Evolutionary conservation across 352 stramenopile species (phyloP), one percentile per base, ranked within the genome.

Genomic region (Phytophthora citrophthora): DNA sequence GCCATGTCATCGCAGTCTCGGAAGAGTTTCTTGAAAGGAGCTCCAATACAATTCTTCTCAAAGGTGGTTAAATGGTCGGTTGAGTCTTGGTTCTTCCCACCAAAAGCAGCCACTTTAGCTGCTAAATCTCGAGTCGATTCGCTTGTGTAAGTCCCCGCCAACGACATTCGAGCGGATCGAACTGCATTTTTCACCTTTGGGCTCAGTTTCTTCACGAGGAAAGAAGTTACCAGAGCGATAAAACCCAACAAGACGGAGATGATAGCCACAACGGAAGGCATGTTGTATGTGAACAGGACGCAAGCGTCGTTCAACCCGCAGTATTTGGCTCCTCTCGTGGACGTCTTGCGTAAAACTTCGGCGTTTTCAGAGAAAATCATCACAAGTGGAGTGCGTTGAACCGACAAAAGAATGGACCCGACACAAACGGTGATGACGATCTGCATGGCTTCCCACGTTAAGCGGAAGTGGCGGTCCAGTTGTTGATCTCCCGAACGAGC

Each of bases 241-340:
- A 54, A 8, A 40, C 34, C 34, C 15, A 40, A 40, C 11, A 15
- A 4, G 5, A 66, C 18, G 5, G 62, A 56, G 6, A 53, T 2
- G 0, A 71, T 20, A 4, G 44, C 24, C 4, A 64, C 27, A 8
- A 64, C 38, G 5, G 45, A 24, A 4, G 40, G 44, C 13, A 64
- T 43, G 29, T 70, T 60, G 11, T 58, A 20, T 1, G 20, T 64
- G 54, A 70, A 70, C 4, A 70, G 23, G 9, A 70, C 36, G 48
- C 61, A 70, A 12, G 61, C 45, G 29, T 70, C 61, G 24, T 56
- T 70, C 12, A 70, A 27, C 3, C 58, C 34, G 48, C 61, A 70
- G 13, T 55, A 53, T 26, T 54, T 58, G 7, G 40, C 39, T 13
- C 54, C 61, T 24, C 32, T 29, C 6, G 40, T 32, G 9, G 48